Evolutionary conservation across 169 alveolate genomes (phyloP), one percentile per base, ranked within the genome.

Genomic region (Babesia caballi): DNA sequence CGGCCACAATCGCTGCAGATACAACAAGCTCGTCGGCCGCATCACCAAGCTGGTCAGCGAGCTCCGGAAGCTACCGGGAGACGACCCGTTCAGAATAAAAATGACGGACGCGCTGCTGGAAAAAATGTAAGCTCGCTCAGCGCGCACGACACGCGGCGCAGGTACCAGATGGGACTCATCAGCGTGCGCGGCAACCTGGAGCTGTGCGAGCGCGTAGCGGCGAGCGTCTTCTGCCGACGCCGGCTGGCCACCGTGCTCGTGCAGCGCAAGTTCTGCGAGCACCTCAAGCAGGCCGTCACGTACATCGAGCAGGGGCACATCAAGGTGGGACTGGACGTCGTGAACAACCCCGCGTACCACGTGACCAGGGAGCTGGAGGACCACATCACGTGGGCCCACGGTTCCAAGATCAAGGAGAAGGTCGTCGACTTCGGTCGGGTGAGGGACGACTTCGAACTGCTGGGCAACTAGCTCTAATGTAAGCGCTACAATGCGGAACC

Each of bases 231-330:
- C 84, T 96, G 99, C 78, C 88, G 99, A 84, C 93, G 99, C 67
- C 90, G 99, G 75, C 84, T 97, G 52, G 97, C 99, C 3, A 98
- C 96, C 11, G 95, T 97, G 12, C 82, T 97, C 58, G 94, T 94
- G 52, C 95, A 92, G 56, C 91, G 94, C 54, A 95, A 95, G 80
- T 93, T 95, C 86, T 95, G 98, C 67, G 95, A 95, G 72, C 92
- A 94, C 41, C 85, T 96, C 21, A 94, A 94, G 75, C 96, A 95
- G 86, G 98, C 99, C 21, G 94, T 94, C 28, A 94, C 96, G 11
- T 91, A 90, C 74, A 95, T 97, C 28, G 99, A 97, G 82, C 97
- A 97, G 85, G 99, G 99, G 14, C 99, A 78, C 66, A 84, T 96
- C 17, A 92, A 93, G 82, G 95, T 97, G 23, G 99, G 99, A 8